Percentiles rank a stretch among this genome's conserved stretches.
These are phyloP conservation scores for Gossypium herbaceum DNA, from an alignment of 345 rosid species.

Conservation along the genomic window DNA sequence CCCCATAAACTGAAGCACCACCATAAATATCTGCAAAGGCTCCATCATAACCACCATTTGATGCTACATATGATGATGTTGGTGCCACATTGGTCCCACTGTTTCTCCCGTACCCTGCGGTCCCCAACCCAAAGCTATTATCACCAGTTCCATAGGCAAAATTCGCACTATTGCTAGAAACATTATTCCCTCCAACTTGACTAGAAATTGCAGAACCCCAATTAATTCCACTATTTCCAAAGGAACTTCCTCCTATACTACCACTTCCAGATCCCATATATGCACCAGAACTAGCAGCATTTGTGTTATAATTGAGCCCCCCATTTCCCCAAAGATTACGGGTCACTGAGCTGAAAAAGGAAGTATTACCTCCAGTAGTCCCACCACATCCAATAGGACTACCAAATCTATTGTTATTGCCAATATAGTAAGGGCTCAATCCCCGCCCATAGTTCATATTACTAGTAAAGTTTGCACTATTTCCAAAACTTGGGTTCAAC, in stretches of 20 bases:
- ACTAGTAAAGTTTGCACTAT: constrained; percentile 44
- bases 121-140: constrained; percentile 41
- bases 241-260: constrained; percentile 42
- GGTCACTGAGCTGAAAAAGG: constrained; percentile 63
- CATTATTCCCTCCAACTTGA: constrained; percentile 50
- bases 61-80: constrained; percentile 42
- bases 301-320: constrained; percentile 40
- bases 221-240: constrained; percentile 40
- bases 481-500: constrained; percentile 45
- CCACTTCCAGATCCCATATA: constrained; percentile 52
- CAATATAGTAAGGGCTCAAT: constrained; percentile 56
- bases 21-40: constrained; percentile 45
- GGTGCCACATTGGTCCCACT: constrained; percentile 36
- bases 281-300: constrained; percentile 38
- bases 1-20: constrained; percentile 51
- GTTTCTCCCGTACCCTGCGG: constrained; percentile 52
- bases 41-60: constrained; percentile 55
- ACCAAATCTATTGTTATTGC: constrained; percentile 50
- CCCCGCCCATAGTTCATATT: constrained; percentile 60
- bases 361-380: constrained; percentile 59
- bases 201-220: constrained; percentile 51
- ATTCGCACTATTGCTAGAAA: constrained; percentile 35
- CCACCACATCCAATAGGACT: constrained; percentile 54
- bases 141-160: constrained; percentile 58
- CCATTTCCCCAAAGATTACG: constrained; percentile 76